Evolutionary conservation across 2,329 filamentous ascomycete species (phyloP), one percentile per base, ranked within the genome.

Genomic region (Alternaria dauci): DNA sequence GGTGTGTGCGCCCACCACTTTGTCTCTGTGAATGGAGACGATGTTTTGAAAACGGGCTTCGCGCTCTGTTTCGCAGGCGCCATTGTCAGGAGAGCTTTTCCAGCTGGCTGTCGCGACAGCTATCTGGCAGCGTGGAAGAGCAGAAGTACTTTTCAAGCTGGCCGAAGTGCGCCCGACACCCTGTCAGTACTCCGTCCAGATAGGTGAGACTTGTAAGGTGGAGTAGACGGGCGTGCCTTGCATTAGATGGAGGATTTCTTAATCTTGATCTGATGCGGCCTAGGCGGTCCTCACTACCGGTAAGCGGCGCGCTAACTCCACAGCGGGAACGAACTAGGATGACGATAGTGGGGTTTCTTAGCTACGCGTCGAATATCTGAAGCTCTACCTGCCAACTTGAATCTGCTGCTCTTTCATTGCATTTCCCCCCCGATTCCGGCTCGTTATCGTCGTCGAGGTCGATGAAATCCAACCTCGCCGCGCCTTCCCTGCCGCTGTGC

Each of bases 11-110:
- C 80, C 42, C 76, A 91, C 90, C 89, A 91, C 74, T 83, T 76
- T 11, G 84, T 80, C 6, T 81, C 77, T 2, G 88, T 87, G 72
- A 87, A 91, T 0, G 89, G 89, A 3, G 87, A 87, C 48, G 90
- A 88, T 25, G 90, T 83, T 68, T 88, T 88, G 71, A 89, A 88
- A 18, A 89, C 80, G 8, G 86, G 81, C 71, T 85, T 89, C 61
- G 73, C 62, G 12, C 48, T 55, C 53, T 72, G 71, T 60, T 71
- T 73, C 9, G 60, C 14, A 9, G 74, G 66, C 28, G 72, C 68
- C 73, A 76, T 76, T 38, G 30, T 30, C 28, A 48, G 36, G 8
- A 9, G 12, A 16, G 46, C 23, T 18, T 12, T 20, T 38, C 20
- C 34, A 42, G 16, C 32, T 38, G 30, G 18, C n/a, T 23, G 50